A percentile compares a stretch with the other conserved stretches of the same genome.
These are phyloP conservation scores for Chlorella vulgaris DNA, from an alignment of 139 green algal genomes.

Conservation along the genomic window DNA sequence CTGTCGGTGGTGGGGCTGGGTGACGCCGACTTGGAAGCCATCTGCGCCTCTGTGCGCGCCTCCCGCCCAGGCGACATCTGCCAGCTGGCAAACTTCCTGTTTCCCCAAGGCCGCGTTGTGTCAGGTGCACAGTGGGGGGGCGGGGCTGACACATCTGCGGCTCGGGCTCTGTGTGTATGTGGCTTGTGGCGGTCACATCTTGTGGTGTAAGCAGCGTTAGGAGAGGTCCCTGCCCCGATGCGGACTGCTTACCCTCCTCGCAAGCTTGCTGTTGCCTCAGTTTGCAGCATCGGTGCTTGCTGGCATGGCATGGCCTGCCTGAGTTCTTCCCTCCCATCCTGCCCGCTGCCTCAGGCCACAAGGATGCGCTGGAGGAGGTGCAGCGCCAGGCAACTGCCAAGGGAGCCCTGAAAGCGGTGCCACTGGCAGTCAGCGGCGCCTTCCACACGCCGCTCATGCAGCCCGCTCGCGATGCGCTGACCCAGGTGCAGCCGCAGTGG, in stretches of 20 bases:
- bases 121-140: constrained; percentile 43
- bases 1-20: constrained; percentile 85
- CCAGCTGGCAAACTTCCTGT: constrained; percentile 90
- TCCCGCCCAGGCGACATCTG: constrained; percentile 57
- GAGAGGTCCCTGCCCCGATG: too few relatives aligned
- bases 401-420: constrained; percentile 83
- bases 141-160: neutral
- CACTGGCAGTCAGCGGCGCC: constrained; percentile 83
- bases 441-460: constrained; percentile 94
- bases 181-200: too few relatives aligned
- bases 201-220: too few relatives aligned
- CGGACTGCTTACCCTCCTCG: too few relatives aligned
- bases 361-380: constrained; percentile 67
- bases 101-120: constrained; percentile 86
- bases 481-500: constrained; percentile 44
- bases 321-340: neutral
- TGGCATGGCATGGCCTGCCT: neutral
- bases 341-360: constrained; percentile 60
- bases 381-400: constrained; percentile 54
- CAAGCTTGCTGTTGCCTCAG: too few relatives aligned
- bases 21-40: constrained; percentile 67
- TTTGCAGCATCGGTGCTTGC: neutral
- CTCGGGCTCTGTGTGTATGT: too few relatives aligned
- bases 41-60: constrained; percentile 42
- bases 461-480: constrained; percentile 68